phyloP scores from a whole-genome alignment of 202 grass and related monocot species.

The Musa balbisiana region DNA sequence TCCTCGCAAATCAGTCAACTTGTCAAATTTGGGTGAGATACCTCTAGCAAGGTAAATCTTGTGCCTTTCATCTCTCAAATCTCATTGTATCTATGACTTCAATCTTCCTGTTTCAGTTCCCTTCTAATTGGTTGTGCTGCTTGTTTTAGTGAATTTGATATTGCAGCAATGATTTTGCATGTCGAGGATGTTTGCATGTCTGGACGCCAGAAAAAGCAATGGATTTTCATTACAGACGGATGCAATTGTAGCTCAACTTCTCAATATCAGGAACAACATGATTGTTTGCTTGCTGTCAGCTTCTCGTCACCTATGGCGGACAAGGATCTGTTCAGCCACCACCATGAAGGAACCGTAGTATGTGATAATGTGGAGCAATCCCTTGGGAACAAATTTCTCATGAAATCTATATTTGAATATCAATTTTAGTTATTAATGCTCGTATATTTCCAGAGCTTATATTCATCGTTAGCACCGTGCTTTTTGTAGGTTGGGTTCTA shows the following conservation, averaged over 20 bases:
- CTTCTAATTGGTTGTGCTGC: constrained; percentile 5
- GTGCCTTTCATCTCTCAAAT: not conserved
- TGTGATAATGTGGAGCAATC: constrained; percentile 16
- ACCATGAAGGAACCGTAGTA: constrained; percentile 65
- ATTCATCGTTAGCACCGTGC: constrained; percentile 19
- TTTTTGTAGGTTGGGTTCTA: not conserved
- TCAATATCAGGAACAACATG: constrained; percentile 37
- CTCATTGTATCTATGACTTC: not conserved
- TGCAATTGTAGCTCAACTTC: constrained; percentile 36
- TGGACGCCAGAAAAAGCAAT: constrained; percentile 65
- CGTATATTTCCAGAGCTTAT: not conserved
- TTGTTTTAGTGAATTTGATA: constrained; percentile 81
- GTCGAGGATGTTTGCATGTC: constrained; percentile 66
- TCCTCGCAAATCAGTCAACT: constrained; percentile 57
- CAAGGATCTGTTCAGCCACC: constrained; percentile 60
- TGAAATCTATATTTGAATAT: not conserved
- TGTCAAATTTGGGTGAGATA: constrained; percentile 67
- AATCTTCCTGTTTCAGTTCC: not conserved
- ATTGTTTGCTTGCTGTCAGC: constrained; percentile 63
- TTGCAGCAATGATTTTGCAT: constrained; percentile 68
- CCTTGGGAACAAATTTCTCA: not conserved
- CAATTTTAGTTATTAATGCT: not conserved
- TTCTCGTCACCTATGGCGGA: constrained; percentile 44
- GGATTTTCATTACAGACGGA: constrained; percentile 84
- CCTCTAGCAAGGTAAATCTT: constrained; percentile 59